Conservation (phyloP, 371 early-diverging fungal genomes). For the Dinochytrium kinnereticum region DNA sequence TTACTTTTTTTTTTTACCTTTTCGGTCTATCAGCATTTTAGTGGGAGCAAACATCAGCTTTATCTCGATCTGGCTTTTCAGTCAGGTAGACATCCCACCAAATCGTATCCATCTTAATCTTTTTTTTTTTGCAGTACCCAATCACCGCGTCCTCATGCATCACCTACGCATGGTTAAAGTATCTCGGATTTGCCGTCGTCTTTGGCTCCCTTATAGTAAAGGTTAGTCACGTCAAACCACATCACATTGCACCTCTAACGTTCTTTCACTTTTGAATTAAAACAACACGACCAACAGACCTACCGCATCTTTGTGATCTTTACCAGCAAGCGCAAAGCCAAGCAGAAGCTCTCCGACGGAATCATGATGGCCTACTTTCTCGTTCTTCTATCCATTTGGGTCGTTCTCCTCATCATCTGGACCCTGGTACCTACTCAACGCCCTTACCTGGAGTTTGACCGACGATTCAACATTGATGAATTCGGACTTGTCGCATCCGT, state of each 20-base stretch:
- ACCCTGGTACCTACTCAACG: background rate
- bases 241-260: too few relatives aligned
- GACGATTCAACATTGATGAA: background rate
- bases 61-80: conserved; percentile 20
- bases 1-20: too few relatives aligned
- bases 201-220: conserved; percentile 22
- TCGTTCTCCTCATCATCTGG: conserved; percentile 14
- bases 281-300: background rate
- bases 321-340: background rate
- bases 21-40: conserved; percentile 13
- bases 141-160: conserved; percentile 12
- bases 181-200: conserved; percentile 22
- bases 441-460: conserved; percentile 13
- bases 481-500: background rate
- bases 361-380: conserved; percentile 10
- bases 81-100: too few relatives aligned
- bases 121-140: background rate
- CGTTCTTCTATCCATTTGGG: conserved; percentile 9
- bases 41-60: conserved; percentile 14
- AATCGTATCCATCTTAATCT: background rate
- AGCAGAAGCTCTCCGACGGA: background rate
- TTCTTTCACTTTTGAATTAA: too few relatives aligned
- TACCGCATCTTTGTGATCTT: conserved; percentile 30
- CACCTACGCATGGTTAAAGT: conserved; percentile 19
- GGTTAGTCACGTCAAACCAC: background rate